A percentile compares a stretch with the other conserved stretches of the same genome.
These are phyloP conservation scores for Aspergillus hiratsukae DNA, from an alignment of 2,329 filamentous ascomycete genomes.

Conservation along the genomic window DNA sequence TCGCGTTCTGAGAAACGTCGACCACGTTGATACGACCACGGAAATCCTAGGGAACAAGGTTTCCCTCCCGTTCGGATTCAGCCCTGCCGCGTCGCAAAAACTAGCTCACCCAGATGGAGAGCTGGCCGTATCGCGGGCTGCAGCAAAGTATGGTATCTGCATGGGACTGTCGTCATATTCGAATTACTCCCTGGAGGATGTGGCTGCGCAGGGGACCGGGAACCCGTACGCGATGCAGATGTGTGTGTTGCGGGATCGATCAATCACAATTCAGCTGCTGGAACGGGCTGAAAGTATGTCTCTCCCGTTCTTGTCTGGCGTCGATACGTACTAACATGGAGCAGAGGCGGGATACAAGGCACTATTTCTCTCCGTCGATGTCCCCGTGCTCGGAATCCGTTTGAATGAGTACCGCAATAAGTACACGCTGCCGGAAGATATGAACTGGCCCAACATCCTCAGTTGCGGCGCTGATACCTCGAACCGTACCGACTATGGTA, in stretches of 20 bases:
- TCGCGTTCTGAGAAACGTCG: slow-evolving; percentile 42
- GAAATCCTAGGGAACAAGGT: slow-evolving; percentile 44
- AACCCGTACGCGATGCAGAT: slow-evolving; percentile 54
- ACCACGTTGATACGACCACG: slow-evolving; percentile 42
- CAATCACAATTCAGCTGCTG: slow-evolving; percentile 39
- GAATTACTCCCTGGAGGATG: slow-evolving; percentile 45
- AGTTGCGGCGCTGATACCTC: slow-evolving; percentile 20
- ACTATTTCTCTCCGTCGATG: slow-evolving; percentile 53
- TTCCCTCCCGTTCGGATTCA: slow-evolving; percentile 50
- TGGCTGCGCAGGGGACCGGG: slow-evolving; percentile 37
- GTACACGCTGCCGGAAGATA: slow-evolving; percentile 45
- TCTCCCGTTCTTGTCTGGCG: neutral
- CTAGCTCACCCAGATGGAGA: slow-evolving; percentile 53
- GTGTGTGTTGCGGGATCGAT: slow-evolving; percentile 49
- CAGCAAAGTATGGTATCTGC: slow-evolving; percentile 38
- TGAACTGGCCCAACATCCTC: slow-evolving; percentile 43
- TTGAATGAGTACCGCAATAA: slow-evolving; percentile 53
- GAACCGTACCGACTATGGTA: slow-evolving; percentile 26
- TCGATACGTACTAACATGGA: neutral
- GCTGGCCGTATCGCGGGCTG: slow-evolving; percentile 46
- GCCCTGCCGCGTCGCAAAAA: slow-evolving; percentile 51
- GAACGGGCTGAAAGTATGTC: slow-evolving; percentile 41
- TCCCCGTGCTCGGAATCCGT: slow-evolving; percentile 50
- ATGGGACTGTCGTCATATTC: slow-evolving; percentile 50
- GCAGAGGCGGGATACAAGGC: slow-evolving; percentile 50